Conservation (phyloP, 768 basidiomycete species). For the Cystoderma amianthinum region DNA sequence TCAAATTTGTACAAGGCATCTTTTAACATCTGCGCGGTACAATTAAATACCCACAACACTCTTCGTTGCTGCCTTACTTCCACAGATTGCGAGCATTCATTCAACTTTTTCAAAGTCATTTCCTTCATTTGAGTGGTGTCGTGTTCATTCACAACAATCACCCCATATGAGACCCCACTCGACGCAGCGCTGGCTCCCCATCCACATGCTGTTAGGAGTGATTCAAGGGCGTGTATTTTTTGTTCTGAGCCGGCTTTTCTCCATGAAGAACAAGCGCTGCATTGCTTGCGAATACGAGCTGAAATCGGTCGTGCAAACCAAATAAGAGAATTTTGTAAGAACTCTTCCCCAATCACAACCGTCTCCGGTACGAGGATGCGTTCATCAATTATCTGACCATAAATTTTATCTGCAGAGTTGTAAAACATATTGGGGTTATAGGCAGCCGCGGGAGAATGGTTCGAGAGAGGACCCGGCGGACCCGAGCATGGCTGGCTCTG, state of each 20-base stretch:
- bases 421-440: no score
- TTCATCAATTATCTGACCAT: no score
- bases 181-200: conserved; percentile 16
- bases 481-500: neutral
- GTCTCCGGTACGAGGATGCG: neutral
- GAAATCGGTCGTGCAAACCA: conserved; percentile 22
- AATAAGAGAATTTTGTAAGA: conserved; percentile 14
- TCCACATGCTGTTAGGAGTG: conserved; percentile 40
- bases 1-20: neutral
- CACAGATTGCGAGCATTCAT: conserved; percentile 1
- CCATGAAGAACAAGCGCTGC: conserved; percentile 19
- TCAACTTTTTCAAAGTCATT: conserved; percentile 7
- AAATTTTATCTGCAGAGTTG: no score
- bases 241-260: conserved; percentile 23
- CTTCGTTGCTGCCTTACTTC: conserved; percentile 3
- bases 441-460: neutral
- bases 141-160: conserved; percentile 29
- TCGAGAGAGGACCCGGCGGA: neutral
- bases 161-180: conserved; percentile 18
- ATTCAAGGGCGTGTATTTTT: conserved; percentile 34
- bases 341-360: neutral
- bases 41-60: conserved; percentile 6
- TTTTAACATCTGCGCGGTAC: neutral
- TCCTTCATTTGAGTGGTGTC: conserved; percentile 6
- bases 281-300: conserved; percentile 1